A percentile compares a stretch with the other conserved stretches of the same genome.
Conservation (phyloP, 805 yeast genomes). For the Barnettozyma siamensis region DNA sequence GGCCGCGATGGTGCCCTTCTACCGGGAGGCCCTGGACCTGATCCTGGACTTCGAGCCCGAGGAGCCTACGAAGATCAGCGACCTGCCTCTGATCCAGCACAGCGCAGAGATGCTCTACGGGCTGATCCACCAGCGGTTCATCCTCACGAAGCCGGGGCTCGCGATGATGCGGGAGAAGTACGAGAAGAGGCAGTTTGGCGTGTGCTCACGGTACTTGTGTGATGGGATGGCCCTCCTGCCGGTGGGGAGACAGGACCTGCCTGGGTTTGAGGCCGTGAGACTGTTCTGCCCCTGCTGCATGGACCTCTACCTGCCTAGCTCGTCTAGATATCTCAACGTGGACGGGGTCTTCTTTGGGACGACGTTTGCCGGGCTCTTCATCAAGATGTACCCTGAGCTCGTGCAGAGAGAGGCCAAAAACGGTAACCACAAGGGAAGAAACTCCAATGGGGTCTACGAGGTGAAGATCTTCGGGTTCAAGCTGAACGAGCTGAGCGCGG, state of each 20-base stretch:
- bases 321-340: constrained; percentile 78
- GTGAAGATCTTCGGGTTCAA: constrained; percentile 85
- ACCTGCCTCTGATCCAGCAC: constrained; percentile 74
- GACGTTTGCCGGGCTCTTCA: constrained; percentile 86
- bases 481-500: constrained; percentile 62
- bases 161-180: constrained; percentile 92
- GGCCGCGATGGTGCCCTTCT: constrained; percentile 78
- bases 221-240: constrained; percentile 89
- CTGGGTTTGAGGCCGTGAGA: constrained; percentile 88
- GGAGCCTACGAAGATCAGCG: constrained; percentile 51
- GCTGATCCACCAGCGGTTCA: constrained; percentile 86
- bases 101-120: constrained; percentile 93
- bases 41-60: constrained; percentile 73
- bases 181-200: constrained; percentile 83
- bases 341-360: constrained; percentile 99
- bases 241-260: constrained; percentile 83
- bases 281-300: constrained; percentile 92
- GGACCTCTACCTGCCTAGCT: constrained; percentile 83
- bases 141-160: constrained; percentile 82
- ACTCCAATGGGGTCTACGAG: constrained; percentile 43
- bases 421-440: constrained; percentile 4
- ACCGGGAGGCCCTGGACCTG: constrained; percentile 85
- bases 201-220: constrained; percentile 86
- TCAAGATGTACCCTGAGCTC: constrained; percentile 87
- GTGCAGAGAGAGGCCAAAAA: constrained; percentile 59